Percentiles rank a stretch among this genome's conserved stretches.
Conservation (phyloP, 768 basidiomycete species). For the Leccinum broughii region DNA sequence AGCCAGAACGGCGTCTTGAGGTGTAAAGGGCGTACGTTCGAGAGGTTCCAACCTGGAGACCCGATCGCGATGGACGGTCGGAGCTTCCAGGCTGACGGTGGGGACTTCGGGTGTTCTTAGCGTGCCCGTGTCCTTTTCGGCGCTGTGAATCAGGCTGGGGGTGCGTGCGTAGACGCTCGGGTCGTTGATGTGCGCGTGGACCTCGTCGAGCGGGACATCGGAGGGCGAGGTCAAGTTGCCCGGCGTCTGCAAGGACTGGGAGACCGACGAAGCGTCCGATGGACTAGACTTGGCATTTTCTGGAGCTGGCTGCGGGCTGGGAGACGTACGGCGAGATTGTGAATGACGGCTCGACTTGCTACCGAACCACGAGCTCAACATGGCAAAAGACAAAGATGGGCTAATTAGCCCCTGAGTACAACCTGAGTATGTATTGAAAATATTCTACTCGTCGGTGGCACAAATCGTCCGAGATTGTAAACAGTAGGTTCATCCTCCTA, state of each 20-base stretch:
- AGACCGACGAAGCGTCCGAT: slow-evolving; percentile 18
- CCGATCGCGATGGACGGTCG: neutral
- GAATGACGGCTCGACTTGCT: slow-evolving; percentile 30
- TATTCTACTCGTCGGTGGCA: slow-evolving; percentile 22
- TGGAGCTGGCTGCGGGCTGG: neutral
- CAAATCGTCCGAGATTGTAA: slow-evolving; percentile 29
- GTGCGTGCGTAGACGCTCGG: slow-evolving; percentile 22
- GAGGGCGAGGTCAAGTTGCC: slow-evolving; percentile 21
- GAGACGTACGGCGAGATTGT: slow-evolving; percentile 10
- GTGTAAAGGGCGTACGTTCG: slow-evolving; percentile 39
- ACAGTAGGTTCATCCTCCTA: slow-evolving; percentile 8
- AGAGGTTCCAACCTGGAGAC: neutral
- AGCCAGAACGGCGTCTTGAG: slow-evolving; percentile 64
- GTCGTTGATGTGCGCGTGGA: slow-evolving; percentile 27
- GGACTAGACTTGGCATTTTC: slow-evolving; percentile 5
- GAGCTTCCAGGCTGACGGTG: slow-evolving; percentile 10
- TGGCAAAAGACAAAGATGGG: slow-evolving; percentile 14
- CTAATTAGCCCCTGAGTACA: slow-evolving; percentile 8
- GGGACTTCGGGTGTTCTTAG: slow-evolving; percentile 13
- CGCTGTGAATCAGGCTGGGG: slow-evolving; percentile 20
- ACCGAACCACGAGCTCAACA: slow-evolving; percentile 34
- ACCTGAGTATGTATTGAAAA: neutral
- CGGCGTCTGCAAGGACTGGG: slow-evolving; percentile 15
- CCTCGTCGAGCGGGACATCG: slow-evolving; percentile 22
- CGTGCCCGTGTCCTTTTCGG: slow-evolving; percentile 14